Evolutionary conservation across 176 grass and related monocot genomes (phyloP), one percentile per base, ranked within the genome.

Genomic region (Ampelocalamus luodianensis): DNA sequence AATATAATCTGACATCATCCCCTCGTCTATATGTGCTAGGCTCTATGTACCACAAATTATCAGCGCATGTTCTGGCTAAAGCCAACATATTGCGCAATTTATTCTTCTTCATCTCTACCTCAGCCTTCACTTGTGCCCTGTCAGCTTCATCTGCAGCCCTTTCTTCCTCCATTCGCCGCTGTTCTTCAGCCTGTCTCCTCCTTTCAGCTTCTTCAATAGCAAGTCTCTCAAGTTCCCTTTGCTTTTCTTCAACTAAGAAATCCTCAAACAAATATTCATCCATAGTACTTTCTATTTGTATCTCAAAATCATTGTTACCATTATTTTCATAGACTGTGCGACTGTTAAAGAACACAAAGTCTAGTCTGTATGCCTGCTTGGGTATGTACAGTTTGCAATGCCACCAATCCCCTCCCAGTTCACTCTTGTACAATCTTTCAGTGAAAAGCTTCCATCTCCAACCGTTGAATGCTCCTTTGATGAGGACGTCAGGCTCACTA

Each of bases 291-390:
- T 95, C 87, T 72, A 98, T 79, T 83, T 72, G 83, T 72, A 93
- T 24, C 37, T 88, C 65, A 83, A 93, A 98, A 84, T 98, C 93
- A 43, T 88, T 83, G 0, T 60, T 95, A 36, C 72, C 73, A 38
- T 98, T 95, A 72, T 98, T 98, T 81, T 98, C 95, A 73, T 98
- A 98, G 39, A 92, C 60, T 22, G 77, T 72, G 10, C 24, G 87
- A 3, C 95, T 89, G 4, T 95, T 91, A 53, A 95, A 95, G 68
- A 98, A 98, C 36, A 98, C 95, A 83, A 95, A 98, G 64, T 98
- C 91, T 24, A 98, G 82, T 93, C 72, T 87, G 62, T 89, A 98
- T 68, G 95, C 93, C 68, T 95, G 78, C 64, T 93, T 93, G 60
- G 91, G 93, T 65, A 98, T 94, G 59, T 83, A 78, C 39, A 98